These are phyloP conservation scores for Lipomyces mesembrius DNA, from an alignment of 805 yeast genomes.

Conservation along the genomic window DNA sequence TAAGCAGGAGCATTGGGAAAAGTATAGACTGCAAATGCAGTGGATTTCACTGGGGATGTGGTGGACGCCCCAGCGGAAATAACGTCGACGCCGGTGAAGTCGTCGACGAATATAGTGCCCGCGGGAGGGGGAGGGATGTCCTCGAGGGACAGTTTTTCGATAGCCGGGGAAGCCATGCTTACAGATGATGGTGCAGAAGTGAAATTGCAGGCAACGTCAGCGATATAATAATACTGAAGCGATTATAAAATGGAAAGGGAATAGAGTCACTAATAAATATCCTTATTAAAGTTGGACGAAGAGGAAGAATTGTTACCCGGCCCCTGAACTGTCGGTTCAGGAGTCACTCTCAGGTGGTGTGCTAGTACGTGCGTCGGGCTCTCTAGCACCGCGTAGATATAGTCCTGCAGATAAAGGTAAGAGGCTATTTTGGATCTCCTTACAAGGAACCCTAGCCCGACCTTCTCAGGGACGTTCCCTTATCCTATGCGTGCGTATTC, in stretches of 20 bases:
- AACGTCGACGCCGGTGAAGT: conserved; percentile 69
- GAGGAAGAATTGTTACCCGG: background rate
- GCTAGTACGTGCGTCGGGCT: background rate
- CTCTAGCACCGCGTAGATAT: background rate
- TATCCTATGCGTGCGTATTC: background rate
- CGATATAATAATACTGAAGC: background rate
- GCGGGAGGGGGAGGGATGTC: conserved; percentile 26
- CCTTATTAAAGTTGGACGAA: too few species aligned
- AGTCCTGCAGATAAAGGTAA: background rate
- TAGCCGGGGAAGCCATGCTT: background rate
- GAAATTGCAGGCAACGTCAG: background rate
- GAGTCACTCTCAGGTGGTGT: background rate
- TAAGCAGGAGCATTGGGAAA: conserved; percentile 50
- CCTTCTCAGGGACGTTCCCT: background rate
- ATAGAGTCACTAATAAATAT: background rate
- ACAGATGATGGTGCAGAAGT: background rate
- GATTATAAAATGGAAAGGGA: background rate
- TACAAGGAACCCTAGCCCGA: background rate
- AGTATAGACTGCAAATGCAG: conserved; percentile 77
- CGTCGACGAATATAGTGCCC: conserved; percentile 59
- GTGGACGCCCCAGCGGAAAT: conserved; percentile 56
- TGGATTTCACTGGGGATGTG: conserved; percentile 67
- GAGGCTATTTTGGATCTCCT: background rate
- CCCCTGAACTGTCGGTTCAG: background rate
- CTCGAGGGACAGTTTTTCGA: conserved; percentile 9